Evolutionary conservation across 805 yeast species (phyloP), one percentile per base, ranked within the genome.

Genomic region (Priceomyces medius): DNA sequence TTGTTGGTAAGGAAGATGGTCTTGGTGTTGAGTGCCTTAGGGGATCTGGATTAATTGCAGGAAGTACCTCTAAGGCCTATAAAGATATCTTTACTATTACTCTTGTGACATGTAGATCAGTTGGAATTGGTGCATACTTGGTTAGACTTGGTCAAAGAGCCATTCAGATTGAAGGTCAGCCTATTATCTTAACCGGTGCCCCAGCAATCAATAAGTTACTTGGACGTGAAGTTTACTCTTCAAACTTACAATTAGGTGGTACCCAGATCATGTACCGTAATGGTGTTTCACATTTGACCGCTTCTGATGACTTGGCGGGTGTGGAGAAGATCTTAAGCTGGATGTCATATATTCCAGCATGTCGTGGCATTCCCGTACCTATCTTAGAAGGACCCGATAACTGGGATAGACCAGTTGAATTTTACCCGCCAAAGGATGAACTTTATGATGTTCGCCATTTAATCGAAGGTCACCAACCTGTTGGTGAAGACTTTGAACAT

Each of bases 121-220:
- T 93, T 58, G 99, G 99, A 83, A 93, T 93, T 65, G 99, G 99
- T 75, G 99, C 99, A 35, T 93, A 93, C 63, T 77, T 93, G 63
- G 99, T 93, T 31, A 85, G 99, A 70, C 78, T 93, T 53, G 99
- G 99, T 59, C 98, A 93, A 77, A 85, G 99, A 76, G 95, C 98
- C 32, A 90, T 93, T 57, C 99, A 93, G 73, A 86, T 93, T 56
- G 97, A 93, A 66, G 99, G 99, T 32, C 98, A 93, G 71, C 99
- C 99, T 42, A 88, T 93, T 55, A 91, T 93, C 54, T 82, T 93
- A 60, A 93, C 99, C 42, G 99, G 99, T 78, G 99, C 99, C 43
- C 97, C 97, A 39, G 97, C 99, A 44, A 88, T 93, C 65, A 93
- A 93, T 77, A 93, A 95, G 69, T 74, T 95, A 53, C 76, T 93